Base-by-base conservation (phyloP, 2,329 filamentous ascomycete genomes). In the Xylaria polymorpha region DNA sequence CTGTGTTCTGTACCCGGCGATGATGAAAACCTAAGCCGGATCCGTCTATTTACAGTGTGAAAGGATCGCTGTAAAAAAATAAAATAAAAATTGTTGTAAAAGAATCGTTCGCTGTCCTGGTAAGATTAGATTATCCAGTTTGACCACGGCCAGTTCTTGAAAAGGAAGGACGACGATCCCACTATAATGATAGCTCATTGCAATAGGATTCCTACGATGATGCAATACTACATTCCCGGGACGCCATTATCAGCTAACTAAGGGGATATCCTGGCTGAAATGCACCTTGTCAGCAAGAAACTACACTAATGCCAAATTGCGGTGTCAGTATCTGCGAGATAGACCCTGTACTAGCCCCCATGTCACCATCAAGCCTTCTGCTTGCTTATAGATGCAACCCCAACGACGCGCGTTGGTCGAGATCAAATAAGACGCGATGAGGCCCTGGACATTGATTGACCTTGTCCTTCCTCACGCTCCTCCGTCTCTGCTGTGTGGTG, bases 161-260 rank as follows among this genome's bases (percentile, higher is more conserved):
- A 66, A 60, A 69, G 69, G 69, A 71, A 71, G 69, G 69, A 35
- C 59, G 66, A 58, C 18, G 41, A 51, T 56, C 32, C 41, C 55
- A 59, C 64, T 64, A 53, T 25, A 29, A 41, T 46, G 35, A 57
- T 64, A 60, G 68, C 61, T 60, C 58, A 46, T 67, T 64, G 60
- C 61, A 61, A 59, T 53, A 51, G 37, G 41, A 57, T 41, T 64
- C 64, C 61, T 61, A 37, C 56, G 56, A 68, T 70, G 68, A 66
- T 70, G 68, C 68, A 70, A 68, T 70, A 15, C 50, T 22, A 48
- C 66, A 53, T 29, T 53, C 51, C 14, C 25, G 48, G 56, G 55
- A 35, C 48, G 35, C 55, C 57, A 66, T 37, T 14, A 39, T 29
- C 41, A 14, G 25, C 41, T 37, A 15, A 20, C 37, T 41, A 25